Conservation (phyloP, 2,329 filamentous ascomycete species). For the Botryotinia narcissicola region DNA sequence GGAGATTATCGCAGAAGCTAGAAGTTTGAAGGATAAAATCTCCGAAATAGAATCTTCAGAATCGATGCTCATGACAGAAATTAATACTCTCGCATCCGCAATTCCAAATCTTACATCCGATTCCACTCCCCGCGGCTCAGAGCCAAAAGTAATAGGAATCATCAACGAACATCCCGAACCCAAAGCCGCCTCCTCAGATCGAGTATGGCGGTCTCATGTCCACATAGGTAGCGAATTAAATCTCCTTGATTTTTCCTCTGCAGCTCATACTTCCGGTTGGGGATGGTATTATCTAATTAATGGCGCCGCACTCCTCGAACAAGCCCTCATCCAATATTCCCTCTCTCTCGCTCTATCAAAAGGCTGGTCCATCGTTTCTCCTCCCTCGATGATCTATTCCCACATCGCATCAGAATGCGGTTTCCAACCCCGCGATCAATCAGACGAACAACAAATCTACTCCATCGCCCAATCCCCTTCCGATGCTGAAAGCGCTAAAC, state of each 20-base stretch:
- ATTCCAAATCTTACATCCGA: slow-evolving; percentile 84
- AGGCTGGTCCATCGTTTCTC: slow-evolving; percentile 78
- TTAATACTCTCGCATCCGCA: slow-evolving; percentile 70
- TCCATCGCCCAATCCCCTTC: slow-evolving; percentile 64
- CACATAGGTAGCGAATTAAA: slow-evolving; percentile 83
- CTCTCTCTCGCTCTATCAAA: slow-evolving; percentile 67
- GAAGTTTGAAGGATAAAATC: slow-evolving; percentile 61
- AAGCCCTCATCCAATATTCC: slow-evolving; percentile 86
- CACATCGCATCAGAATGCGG: slow-evolving; percentile 90
- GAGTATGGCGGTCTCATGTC: slow-evolving; percentile 70
- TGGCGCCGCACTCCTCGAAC: slow-evolving; percentile 89
- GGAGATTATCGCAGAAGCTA: slow-evolving; percentile 61
- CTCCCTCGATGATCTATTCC: slow-evolving; percentile 86
- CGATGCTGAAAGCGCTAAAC: slow-evolving; percentile 58
- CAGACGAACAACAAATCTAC: slow-evolving; percentile 93
- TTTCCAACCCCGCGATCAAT: slow-evolving; percentile 87
- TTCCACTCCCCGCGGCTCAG: slow-evolving; percentile 68
- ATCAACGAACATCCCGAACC: slow-evolving; percentile 69
- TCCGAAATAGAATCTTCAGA: slow-evolving; percentile 60
- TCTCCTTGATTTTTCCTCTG: slow-evolving; percentile 84
- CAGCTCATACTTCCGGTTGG: slow-evolving; percentile 84
- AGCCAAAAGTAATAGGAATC: slow-evolving; percentile 66
- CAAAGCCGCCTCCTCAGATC: slow-evolving; percentile 38
- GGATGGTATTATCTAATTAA: slow-evolving; percentile 97
- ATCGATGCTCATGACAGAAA: slow-evolving; percentile 58